Base-by-base conservation (phyloP, 1,284 basidiomycete species). In the Apiotrichum sp. region DNA sequence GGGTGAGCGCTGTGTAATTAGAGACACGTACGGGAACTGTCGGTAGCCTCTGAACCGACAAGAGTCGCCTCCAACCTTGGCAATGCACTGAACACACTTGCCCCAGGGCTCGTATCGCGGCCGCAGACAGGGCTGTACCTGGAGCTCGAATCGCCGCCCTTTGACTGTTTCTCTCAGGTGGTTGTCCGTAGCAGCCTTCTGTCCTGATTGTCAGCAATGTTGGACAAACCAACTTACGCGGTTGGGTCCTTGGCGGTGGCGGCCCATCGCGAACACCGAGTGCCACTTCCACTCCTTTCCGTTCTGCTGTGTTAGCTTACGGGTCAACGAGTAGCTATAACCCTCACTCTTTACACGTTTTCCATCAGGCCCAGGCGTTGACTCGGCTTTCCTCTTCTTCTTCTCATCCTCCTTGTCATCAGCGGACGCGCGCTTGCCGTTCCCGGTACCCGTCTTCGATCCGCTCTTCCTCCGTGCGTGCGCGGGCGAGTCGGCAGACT, bases 21-120 rank as follows among this genome's bases (percentile, higher is more conserved):
- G 4, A 7, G 4, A 7, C 16, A 48, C 74, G 64, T 52, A 76
- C 73, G 63, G 62, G 53, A 76, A 75, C 2, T 63, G 52, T 29
- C 74, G 56, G 50, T 68, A 73, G 14, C 68, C 65, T 35, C 67
- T 55, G 50, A 75, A 76, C 14, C 74, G 65, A 59, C 74, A 76
- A 31, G 60, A 63, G 57, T 76, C 74, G 16, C 72, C 70, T 1
- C 65, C 65, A 4, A 66, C 31, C 53, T 75, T 75, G 39, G 61
- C 61, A 4, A 71, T 58, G 47, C 73, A 75, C 39, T 74, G 69
- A 3, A 65, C 68, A 51, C 74, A 74, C 61, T 71, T 71, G 33
- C 68, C 68, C 69, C 67, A 71, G 34, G 58, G 52, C 4, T 50
- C 62, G 53, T 74, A 75, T 8, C 70, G 62, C 3, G 65, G 58